These are phyloP conservation scores for Hordeum pubiflorum DNA, from an alignment of 202 grass and related monocot species.

Conservation along the genomic window DNA sequence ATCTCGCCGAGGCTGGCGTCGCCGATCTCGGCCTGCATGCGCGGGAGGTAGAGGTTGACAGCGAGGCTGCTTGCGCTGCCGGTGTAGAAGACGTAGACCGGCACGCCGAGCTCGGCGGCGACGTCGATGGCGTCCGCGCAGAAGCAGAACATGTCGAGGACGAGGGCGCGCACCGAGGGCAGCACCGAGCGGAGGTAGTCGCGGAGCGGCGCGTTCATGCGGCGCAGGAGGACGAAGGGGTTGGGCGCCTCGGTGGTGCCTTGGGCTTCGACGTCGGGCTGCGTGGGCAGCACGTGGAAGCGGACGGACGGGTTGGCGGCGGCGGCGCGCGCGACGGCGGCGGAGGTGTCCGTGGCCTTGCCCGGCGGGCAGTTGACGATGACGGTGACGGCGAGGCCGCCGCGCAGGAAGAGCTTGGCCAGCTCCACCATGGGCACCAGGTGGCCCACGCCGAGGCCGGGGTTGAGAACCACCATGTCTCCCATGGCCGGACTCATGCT, in stretches of 20 bases:
- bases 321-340: conserved; percentile 11
- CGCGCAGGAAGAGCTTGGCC: conserved; percentile 31
- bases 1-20: neutral
- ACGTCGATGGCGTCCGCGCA: conserved; percentile 32
- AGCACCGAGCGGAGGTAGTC: conserved; percentile 14
- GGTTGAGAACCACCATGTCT: conserved; percentile 32
- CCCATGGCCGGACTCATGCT: neutral
- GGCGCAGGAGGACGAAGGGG: neutral
- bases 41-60: conserved; percentile 25
- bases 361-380: conserved; percentile 18
- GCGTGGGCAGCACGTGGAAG: conserved; percentile 38
- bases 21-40: neutral
- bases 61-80: conserved; percentile 21
- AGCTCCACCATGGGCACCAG: conserved; percentile 50
- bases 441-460: conserved; percentile 29
- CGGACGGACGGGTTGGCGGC: conserved; percentile 21
- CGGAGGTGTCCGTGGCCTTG: neutral
- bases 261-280: neutral
- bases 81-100: conserved; percentile 32
- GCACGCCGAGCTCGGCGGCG: conserved; percentile 29
- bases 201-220: conserved; percentile 24
- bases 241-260: neutral
- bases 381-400: conserved; percentile 31
- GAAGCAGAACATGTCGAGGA: conserved; percentile 46
- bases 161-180: conserved; percentile 1